phyloP scores from a whole-genome alignment of 1,284 basidiomycete genomes.

The Ganoderma lingzhi region DNA sequence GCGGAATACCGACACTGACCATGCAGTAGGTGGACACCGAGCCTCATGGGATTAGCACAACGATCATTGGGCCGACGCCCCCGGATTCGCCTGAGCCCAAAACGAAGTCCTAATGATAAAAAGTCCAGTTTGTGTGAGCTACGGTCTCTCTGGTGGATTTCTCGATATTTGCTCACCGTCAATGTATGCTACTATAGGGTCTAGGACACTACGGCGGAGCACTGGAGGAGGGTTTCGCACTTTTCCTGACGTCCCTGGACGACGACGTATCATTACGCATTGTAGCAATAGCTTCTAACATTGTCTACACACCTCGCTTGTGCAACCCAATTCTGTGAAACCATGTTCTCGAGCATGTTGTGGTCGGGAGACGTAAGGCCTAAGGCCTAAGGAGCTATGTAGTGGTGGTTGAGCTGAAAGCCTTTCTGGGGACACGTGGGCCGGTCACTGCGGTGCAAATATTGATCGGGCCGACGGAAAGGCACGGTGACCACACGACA shows the following conservation, averaged over 20 bases:
- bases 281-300: background rate
- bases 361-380: background rate
- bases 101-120: background rate
- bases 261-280: background rate
- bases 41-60: slow-evolving; percentile 31
- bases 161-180: background rate
- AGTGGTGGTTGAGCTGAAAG: background rate
- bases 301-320: background rate
- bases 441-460: background rate
- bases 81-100: slow-evolving; percentile 22
- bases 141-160: background rate
- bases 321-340: background rate
- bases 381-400: no score
- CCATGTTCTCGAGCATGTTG: background rate
- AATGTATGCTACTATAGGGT: background rate
- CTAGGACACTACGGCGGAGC: background rate
- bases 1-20: background rate
- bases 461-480: background rate
- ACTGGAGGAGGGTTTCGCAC: background rate
- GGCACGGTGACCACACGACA: background rate
- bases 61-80: slow-evolving; percentile 22
- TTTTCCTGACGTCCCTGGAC: background rate
- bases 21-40: slow-evolving; percentile 16
- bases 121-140: background rate
- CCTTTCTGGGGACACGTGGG: slow-evolving; percentile 1